Evolutionary conservation across 352 stramenopile species (phyloP).

Genomic region (Phytopythium kandeliae): DNA sequence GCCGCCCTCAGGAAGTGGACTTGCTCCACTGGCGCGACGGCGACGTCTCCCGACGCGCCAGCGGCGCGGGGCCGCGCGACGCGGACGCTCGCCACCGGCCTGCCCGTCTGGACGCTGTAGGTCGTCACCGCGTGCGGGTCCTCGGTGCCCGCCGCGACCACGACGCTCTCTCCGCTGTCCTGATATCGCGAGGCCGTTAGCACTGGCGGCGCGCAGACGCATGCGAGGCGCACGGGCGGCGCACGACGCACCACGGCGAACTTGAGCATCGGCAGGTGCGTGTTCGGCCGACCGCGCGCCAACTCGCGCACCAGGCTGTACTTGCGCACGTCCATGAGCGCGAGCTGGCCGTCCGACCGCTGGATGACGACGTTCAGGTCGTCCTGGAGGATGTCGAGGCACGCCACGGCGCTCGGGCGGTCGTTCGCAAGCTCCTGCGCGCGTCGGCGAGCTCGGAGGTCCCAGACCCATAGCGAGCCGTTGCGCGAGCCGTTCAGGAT

Average conservation of each 20-base stretch:
- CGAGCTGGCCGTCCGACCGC: conserved; percentile 36
- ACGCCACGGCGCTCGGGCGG: conserved; percentile 16
- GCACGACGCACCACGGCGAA: conserved; percentile 27
- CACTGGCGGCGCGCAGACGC: background rate
- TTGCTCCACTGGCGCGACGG: conserved; percentile 20
- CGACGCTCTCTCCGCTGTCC: conserved; percentile 26
- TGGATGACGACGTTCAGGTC: conserved; percentile 31
- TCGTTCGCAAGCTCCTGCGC: conserved; percentile 8
- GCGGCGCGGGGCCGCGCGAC: background rate
- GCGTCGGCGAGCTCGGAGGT: conserved; percentile 21
- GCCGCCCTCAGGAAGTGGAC: conserved; percentile 21
- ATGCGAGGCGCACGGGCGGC: too few relatives aligned
- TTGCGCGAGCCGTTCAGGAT: conserved; percentile 45
- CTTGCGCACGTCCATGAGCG: conserved; percentile 40
- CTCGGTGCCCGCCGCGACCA: conserved; percentile 24
- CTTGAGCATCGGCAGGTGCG: conserved; percentile 23
- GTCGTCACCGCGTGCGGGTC: conserved; percentile 17
- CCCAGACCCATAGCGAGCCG: conserved; percentile 44
- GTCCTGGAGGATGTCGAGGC: conserved; percentile 38
- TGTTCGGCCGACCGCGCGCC: conserved; percentile 13
- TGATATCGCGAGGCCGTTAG: background rate
- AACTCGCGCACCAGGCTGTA: conserved; percentile 30
- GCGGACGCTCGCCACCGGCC: background rate
- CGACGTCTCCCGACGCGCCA: background rate
- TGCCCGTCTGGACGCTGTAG: conserved; percentile 23